Evolutionary conservation across 139 green algal species (phyloP).

Genomic region (Volvox reticuliferus): DNA sequence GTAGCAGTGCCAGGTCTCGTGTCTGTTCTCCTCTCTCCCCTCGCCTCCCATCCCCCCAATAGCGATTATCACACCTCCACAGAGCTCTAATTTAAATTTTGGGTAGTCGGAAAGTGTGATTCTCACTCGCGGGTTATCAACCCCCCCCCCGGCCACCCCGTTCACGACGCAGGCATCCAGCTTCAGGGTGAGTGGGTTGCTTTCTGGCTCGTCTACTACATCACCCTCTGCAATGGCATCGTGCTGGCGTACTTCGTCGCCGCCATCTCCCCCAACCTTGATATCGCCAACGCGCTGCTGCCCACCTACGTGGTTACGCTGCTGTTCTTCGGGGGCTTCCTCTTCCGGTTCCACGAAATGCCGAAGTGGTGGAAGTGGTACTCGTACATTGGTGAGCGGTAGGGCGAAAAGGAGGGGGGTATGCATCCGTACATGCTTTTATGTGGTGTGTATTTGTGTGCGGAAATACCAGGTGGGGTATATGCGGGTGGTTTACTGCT

Average conservation of each 20-base stretch:
- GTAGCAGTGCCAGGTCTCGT: no score
- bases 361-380: slow-evolving; percentile 66
- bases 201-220: slow-evolving; percentile 71
- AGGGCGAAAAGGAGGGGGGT: no score
- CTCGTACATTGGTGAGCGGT: slow-evolving; percentile 31
- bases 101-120: background rate
- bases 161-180: slow-evolving; percentile 42
- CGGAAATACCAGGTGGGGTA: no score
- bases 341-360: slow-evolving; percentile 76
- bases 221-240: slow-evolving; percentile 59
- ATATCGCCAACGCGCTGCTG: slow-evolving; percentile 81
- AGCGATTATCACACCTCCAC: no score
- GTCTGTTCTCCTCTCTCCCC: no score
- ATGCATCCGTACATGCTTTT: no score
- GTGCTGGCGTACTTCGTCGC: slow-evolving; percentile 83
- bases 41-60: no score
- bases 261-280: slow-evolving; percentile 81
- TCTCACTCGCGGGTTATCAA: no score
- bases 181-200: slow-evolving; percentile 58
- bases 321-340: slow-evolving; percentile 78
- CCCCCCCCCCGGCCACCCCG: no score
- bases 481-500: no score
- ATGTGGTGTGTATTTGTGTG: no score
- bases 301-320: slow-evolving; percentile 72
- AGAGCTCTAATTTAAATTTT: no score